Base-by-base conservation (phyloP, 179 eudicot species). In the Gypsophila paniculata region DNA sequence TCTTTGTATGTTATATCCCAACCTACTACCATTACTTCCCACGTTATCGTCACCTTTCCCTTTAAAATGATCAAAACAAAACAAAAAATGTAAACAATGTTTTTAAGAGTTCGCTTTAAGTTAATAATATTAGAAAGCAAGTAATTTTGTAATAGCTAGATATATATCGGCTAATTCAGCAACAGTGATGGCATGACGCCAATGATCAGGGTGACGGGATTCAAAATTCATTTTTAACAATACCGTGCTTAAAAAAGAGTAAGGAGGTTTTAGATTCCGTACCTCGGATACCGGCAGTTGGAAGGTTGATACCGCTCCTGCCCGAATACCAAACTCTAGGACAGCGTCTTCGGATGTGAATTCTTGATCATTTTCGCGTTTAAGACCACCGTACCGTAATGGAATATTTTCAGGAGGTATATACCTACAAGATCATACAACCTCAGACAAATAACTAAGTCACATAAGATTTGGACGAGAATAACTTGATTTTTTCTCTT, bases 11-110 rank as follows among this genome's bases (percentile, higher is more conserved):
- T 72, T 75, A 91, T 97, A 5, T 85, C 91, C 64, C 71, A 82
- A 54, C 98, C 98, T 18, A 86, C 86, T n/a, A 89, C 86, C 26
- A 84, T 85, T 12, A 86, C 58, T 26, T 90, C 96, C 98, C 98
- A 93, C 22, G 84, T 79, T 51, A 89, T 22, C 0, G 95, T 90
- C 72, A 87, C 78, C 62, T 85, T 89, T 10, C 54, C 76, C 98
- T 92, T 57, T 0, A n/a, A 19, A 19, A 54, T 5, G 9, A 51
- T 34, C n/a, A 58, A 64, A 52, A 36, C 42, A 7, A 36, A 42
- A 2, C 8, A 1, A 13, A 44, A 64, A 21, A 4, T 17, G 22
- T 34, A 36, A 36, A 63, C 39, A 5, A 9, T 44, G 4, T 49
- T 48, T 58, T 25, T 36, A 39, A 55, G 18, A 68, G 25, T 8